Conservation (phyloP, 257 asterid genomes). For the Scutellaria galericulata region DNA sequence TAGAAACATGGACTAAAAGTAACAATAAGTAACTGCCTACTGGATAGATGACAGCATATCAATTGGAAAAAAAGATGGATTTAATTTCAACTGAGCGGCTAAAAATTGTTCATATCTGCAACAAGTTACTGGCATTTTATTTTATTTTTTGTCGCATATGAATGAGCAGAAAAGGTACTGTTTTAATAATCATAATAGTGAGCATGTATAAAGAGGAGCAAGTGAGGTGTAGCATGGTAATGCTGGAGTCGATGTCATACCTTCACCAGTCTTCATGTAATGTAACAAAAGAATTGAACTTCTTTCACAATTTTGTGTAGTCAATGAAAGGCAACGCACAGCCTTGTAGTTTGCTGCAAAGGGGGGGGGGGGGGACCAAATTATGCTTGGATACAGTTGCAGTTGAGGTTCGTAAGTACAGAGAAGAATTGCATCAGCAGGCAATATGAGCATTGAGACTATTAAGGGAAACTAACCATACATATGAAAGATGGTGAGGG, state of each 20-base stretch:
- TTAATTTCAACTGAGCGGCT: not conserved
- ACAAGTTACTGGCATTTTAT: not conserved
- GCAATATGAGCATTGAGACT: conserved; percentile 33
- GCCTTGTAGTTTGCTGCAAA: conserved; percentile 91
- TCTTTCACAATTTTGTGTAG: conserved; percentile 81
- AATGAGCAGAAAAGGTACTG: not conserved
- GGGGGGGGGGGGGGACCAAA: not conserved
- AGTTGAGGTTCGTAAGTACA: conserved; percentile 24
- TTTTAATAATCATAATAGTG: conserved; percentile 5
- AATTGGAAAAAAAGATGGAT: conserved; percentile 15
- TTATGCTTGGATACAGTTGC: conserved; percentile 28
- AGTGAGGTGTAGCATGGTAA: not conserved
- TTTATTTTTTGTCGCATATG: not conserved
- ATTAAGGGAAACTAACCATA: conserved; percentile 84
- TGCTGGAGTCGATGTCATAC: conserved; percentile 47
- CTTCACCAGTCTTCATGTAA: conserved; percentile 78
- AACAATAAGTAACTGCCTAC: not conserved
- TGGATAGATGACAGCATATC: not conserved
- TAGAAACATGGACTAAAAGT: not conserved
- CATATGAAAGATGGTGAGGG: conserved; percentile 95
- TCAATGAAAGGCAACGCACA: conserved; percentile 80
- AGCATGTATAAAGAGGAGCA: conserved; percentile 12
- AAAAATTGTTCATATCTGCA: not conserved
- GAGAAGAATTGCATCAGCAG: conserved; percentile 29
- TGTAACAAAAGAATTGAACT: conserved; percentile 70